Evolutionary conservation across 78 protist species (phyloP).

Genomic region (Parvularia atlantis): DNA sequence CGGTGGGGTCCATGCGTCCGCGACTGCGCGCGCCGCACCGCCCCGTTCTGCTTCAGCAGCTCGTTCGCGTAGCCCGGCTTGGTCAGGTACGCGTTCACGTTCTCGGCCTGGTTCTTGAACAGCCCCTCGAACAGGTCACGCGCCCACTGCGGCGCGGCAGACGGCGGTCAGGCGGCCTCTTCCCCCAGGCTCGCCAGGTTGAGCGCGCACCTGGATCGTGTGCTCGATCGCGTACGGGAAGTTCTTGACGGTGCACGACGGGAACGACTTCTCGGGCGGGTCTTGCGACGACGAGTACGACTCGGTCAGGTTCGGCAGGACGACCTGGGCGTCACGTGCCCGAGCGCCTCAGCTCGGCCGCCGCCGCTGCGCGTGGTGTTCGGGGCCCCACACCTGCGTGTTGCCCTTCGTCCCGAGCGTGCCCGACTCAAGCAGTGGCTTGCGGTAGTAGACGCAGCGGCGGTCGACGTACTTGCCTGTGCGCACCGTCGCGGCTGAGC

Average conservation of each 20-base stretch:
- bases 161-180: not conserved
- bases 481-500: too few species aligned
- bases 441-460: constrained; percentile 72
- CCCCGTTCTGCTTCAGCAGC: constrained; percentile 30
- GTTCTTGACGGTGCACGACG: constrained; percentile 91
- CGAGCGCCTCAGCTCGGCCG: not conserved
- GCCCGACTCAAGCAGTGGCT: constrained; percentile 93
- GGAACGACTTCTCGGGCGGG: constrained; percentile 92
- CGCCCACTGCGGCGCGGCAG: too few species aligned
- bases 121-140: constrained; percentile 81
- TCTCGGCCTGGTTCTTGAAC: constrained; percentile 51
- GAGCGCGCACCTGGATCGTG: constrained; percentile 63
- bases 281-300: constrained; percentile 83
- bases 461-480: constrained; percentile 70
- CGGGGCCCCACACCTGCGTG: constrained; percentile 44
- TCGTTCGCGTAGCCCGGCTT: constrained; percentile 21
- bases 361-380: not conserved
- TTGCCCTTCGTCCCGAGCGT: constrained; percentile 94
- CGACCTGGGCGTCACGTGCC: too few species aligned
- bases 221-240: constrained; percentile 95
- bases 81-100: constrained; percentile 63
- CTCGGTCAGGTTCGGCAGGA: constrained; percentile 92
- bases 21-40: too few species aligned
- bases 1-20: too few species aligned
- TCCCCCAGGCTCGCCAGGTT: not conserved